Evolutionary conservation across 306 rosid species (phyloP).

Genomic region (Malus asiatica): DNA sequence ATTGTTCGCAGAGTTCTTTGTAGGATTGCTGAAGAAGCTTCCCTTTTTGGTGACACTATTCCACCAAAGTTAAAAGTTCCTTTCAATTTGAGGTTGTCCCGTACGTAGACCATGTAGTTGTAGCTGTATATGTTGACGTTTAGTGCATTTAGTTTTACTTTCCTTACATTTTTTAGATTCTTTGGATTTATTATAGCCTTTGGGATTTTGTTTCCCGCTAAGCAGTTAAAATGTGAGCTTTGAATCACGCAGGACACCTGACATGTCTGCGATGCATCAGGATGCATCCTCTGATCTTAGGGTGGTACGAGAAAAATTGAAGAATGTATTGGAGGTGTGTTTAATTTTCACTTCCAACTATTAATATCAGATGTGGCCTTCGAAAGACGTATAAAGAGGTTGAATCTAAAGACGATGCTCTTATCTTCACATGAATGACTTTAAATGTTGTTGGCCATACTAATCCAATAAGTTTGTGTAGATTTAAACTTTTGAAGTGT

Average conservation of each 20-base stretch:
- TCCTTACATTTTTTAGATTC: too few relatives aligned
- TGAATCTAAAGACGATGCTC: not conserved
- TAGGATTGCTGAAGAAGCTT: conserved; percentile 84
- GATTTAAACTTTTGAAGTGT: not conserved
- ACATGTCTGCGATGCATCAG: conserved; percentile 84
- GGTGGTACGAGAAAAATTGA: conserved; percentile 64
- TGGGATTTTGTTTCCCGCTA: not conserved
- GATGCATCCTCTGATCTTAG: conserved; percentile 75
- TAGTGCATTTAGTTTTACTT: not conserved
- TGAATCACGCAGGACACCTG: conserved; percentile 65
- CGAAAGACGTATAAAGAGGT: not conserved
- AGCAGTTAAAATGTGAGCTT: not conserved
- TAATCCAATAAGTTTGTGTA: not conserved
- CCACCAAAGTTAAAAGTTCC: conserved; percentile 71
- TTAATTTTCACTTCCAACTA: not conserved
- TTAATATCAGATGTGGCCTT: not conserved
- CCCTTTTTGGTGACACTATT: conserved; percentile 68
- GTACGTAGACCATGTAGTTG: not conserved
- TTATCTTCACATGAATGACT: not conserved
- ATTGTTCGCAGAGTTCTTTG: conserved; percentile 66
- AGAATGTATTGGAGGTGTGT: conserved; percentile 67
- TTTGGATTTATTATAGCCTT: not conserved
- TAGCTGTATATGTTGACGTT: conserved; percentile 7
- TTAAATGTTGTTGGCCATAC: conserved; percentile 9
- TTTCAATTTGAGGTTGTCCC: conserved; percentile 59